Conservation (phyloP, 208 protist genomes). For the Lotmaria passim region DNA sequence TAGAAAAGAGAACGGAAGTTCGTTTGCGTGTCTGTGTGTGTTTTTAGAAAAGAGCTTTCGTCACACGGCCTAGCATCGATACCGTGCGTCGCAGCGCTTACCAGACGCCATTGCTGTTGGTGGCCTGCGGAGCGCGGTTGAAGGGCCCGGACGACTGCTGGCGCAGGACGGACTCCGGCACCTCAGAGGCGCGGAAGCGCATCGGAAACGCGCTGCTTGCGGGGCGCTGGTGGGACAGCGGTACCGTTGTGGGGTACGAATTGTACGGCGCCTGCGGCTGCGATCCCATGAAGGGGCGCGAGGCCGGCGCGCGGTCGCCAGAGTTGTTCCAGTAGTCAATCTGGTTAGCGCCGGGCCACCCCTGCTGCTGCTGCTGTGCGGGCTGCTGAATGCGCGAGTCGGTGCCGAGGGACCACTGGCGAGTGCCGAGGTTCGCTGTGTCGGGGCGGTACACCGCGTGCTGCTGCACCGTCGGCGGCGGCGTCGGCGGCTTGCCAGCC, state of each 20-base stretch:
- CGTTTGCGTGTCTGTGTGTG: neutral
- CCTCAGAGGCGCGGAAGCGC: conserved; percentile 30
- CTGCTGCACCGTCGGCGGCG: conserved; percentile 22
- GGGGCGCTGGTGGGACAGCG: conserved; percentile 25
- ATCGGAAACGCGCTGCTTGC: conserved; percentile 21
- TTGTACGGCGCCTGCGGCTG: conserved; percentile 60
- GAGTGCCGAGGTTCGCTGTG: conserved; percentile 35
- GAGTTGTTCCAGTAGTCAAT: conserved; percentile 46
- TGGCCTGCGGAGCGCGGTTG: conserved; percentile 34
- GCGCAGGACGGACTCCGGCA: conserved; percentile 29
- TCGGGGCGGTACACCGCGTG: conserved; percentile 61
- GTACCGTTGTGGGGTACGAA: conserved; percentile 43
- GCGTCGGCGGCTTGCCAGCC: conserved; percentile 54
- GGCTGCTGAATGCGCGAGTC: conserved; percentile 35
- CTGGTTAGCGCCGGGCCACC: conserved; percentile 24
- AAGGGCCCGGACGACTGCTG: conserved; percentile 32
- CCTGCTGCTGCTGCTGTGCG: conserved; percentile 28
- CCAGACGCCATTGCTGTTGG: conserved; percentile 55
- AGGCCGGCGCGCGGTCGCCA: conserved; percentile 29
- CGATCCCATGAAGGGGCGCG: conserved; percentile 28
- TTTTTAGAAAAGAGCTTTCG: too few species aligned
- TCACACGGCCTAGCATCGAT: too few species aligned
- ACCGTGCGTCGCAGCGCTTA: too few species aligned
- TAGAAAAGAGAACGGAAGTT: neutral
- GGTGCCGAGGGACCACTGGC: conserved; percentile 32